Evolutionary conservation across 148 eudicot genomes (phyloP).

Genomic region (Rhododendron williamsianum): DNA sequence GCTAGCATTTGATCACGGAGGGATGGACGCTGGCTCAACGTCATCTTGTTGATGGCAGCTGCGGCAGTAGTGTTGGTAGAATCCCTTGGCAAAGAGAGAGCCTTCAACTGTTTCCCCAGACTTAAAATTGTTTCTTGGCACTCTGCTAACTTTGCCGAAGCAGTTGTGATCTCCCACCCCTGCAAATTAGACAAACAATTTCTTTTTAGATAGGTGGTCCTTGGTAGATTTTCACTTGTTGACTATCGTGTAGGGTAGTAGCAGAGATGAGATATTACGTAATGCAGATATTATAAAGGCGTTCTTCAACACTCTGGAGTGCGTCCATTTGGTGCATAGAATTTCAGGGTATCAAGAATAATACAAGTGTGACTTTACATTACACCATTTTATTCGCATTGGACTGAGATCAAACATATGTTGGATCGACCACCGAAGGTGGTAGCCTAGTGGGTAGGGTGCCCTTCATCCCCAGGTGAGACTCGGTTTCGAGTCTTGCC

Average conservation of each 20-base stretch:
- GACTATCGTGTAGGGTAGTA: background rate
- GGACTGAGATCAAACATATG: background rate
- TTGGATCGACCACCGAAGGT: too few species aligned
- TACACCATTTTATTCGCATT: background rate
- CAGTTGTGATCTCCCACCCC: slow-evolving; percentile 52
- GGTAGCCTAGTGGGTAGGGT: too few species aligned
- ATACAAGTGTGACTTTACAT: background rate
- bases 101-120: slow-evolving; percentile 56
- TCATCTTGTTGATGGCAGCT: slow-evolving; percentile 15
- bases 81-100: slow-evolving; percentile 34
- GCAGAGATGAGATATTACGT: background rate
- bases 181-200: slow-evolving; percentile 18
- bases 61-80: slow-evolving; percentile 15
- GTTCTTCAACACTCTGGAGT: background rate
- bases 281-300: background rate
- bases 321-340: background rate
- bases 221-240: background rate
- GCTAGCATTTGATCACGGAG: slow-evolving; percentile 56
- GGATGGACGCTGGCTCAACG: slow-evolving; percentile 37
- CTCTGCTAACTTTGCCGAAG: slow-evolving; percentile 42
- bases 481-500: too few species aligned
- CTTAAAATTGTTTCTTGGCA: slow-evolving; percentile 46
- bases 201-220: background rate
- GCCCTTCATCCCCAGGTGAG: too few species aligned
- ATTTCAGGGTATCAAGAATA: background rate